A percentile compares a stretch with the other conserved stretches of the same genome.
Conservation (phyloP, 805 yeast genomes). For the Candida khao-thaluensis region DNA sequence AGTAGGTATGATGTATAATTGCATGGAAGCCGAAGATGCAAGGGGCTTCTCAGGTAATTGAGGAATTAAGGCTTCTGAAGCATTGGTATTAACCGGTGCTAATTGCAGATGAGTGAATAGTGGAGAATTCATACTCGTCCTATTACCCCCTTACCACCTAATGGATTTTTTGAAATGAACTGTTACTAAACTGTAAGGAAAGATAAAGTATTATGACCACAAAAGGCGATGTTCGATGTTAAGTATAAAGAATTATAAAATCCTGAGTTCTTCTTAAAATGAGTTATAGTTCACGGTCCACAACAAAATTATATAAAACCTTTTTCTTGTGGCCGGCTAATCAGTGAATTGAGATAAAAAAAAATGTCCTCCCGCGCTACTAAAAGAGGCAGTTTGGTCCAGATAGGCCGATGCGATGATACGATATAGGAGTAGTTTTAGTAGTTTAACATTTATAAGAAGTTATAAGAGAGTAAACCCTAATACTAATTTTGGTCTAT, state of each 20-base stretch:
- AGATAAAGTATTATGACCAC: too few relatives aligned
- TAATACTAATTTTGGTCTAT: constrained; percentile 13
- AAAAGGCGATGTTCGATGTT: too few relatives aligned
- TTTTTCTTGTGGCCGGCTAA: constrained; percentile 1
- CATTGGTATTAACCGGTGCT: constrained; percentile 18
- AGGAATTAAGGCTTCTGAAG: constrained; percentile 32
- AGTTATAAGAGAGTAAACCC: constrained; percentile 10
- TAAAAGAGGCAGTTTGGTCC: too few relatives aligned
- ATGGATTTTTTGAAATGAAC: too few relatives aligned
- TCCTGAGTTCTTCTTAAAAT: too few relatives aligned
- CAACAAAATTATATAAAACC: not conserved
- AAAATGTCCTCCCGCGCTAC: constrained; percentile 1
- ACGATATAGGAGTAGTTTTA: not conserved
- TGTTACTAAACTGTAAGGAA: too few relatives aligned
- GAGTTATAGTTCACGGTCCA: too few relatives aligned
- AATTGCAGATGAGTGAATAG: constrained; percentile 27
- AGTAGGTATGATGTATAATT: constrained; percentile 70
- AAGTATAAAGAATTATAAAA: too few relatives aligned
- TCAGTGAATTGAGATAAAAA: not conserved
- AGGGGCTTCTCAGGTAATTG: constrained; percentile 56
- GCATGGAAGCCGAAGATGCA: constrained; percentile 62
- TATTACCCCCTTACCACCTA: not conserved
- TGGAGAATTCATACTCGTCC: constrained; percentile 21
- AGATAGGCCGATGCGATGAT: too few relatives aligned
- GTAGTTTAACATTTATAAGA: not conserved